Base-by-base conservation (phyloP, 2,329 filamentous ascomycete genomes). In the Rhynchosporium secalis region DNA sequence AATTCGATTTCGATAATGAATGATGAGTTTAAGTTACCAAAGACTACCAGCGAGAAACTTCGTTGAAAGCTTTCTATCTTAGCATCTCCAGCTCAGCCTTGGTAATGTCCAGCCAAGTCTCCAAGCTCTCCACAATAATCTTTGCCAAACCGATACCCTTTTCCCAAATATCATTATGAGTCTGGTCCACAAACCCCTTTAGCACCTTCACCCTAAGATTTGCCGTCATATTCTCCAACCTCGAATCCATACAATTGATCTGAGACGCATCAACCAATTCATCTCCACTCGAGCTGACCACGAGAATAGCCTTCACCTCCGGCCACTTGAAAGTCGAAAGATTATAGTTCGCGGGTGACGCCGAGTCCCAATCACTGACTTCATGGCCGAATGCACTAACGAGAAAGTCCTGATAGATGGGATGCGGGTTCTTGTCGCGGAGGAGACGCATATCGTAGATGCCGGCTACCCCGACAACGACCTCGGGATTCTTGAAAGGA, bases 381-480 rank as follows among this genome's bases (percentile, higher is more conserved):
- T 79, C 76, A 8, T 70, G 62, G 1, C 82, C 73, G 26, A 91
- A 74, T 0, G 79, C 79, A 7, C 78, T 78, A 9, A 45, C 58
- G 10, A 67, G 49, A 29, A 70, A 70, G 1, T 64, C 62, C 6
- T 65, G 61, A 41, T 70, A 71, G n/a, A 57, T 63, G 15, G 67
- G 61, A 45, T 66, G 59, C 3, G 57, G 26, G 41, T 69, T 55
- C 5, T 41, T 65, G 2, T 70, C 66, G 20, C 65, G 57, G 1
- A 70, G 62, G 4, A 69, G 33, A 15, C 43, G 59, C 28, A 92
- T 74, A 70, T 89, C 83, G 73, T 90, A 91, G 28, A 92, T 84
- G 0, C 89, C 88, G 60, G 83, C 83, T 26, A 89, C 75, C 40
- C 86, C 82, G 3, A 90, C 72, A 15, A 90, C 74, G 2, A 81